These are phyloP conservation scores for Melastoma malabathricum DNA, from an alignment of 345 rosid genomes.

Conservation along the genomic window DNA sequence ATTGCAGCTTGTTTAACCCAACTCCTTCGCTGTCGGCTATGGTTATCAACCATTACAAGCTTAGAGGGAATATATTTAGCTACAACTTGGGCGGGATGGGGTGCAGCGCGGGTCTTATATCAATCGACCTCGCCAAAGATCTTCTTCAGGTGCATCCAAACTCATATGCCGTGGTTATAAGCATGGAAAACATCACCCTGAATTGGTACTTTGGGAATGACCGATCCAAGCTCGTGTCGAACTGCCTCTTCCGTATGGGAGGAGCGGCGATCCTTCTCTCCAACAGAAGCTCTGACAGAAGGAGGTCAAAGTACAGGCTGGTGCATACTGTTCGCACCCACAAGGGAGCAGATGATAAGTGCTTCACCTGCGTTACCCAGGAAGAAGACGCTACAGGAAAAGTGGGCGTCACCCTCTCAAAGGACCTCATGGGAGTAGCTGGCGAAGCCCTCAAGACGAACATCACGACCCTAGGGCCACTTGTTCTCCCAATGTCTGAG, in stretches of 20 bases:
- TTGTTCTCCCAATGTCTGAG: constrained; percentile 10
- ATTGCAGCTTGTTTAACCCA: constrained; percentile 10
- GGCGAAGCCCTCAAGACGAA: constrained; percentile 11
- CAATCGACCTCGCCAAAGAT: constrained; percentile 10
- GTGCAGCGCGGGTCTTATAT: constrained; percentile 13
- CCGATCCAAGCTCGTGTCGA: constrained; percentile 10
- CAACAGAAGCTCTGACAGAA: constrained; percentile 8
- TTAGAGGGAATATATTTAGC: constrained; percentile 10
- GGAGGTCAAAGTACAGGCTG: constrained; percentile 9
- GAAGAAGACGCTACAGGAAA: constrained; percentile 11
- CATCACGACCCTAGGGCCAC: constrained; percentile 11
- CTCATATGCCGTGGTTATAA: constrained; percentile 10
- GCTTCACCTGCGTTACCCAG: constrained; percentile 12
- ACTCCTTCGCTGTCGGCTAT: constrained; percentile 9
- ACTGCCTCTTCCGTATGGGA: constrained; percentile 11
- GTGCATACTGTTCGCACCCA: constrained; percentile 11
- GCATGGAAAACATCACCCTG: constrained; percentile 13
- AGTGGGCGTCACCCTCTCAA: constrained; percentile 10
- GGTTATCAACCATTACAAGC: constrained; percentile 11
- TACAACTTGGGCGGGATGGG: constrained; percentile 12
- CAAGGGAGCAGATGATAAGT: constrained; percentile 13
- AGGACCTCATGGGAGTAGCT: constrained; percentile 11
- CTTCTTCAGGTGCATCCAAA: constrained; percentile 11
- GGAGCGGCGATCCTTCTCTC: constrained; percentile 12
- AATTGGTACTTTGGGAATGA: constrained; percentile 13